phyloP scores from a whole-genome alignment of 768 basidiomycete species.

The Favolaschia claudopus region DNA sequence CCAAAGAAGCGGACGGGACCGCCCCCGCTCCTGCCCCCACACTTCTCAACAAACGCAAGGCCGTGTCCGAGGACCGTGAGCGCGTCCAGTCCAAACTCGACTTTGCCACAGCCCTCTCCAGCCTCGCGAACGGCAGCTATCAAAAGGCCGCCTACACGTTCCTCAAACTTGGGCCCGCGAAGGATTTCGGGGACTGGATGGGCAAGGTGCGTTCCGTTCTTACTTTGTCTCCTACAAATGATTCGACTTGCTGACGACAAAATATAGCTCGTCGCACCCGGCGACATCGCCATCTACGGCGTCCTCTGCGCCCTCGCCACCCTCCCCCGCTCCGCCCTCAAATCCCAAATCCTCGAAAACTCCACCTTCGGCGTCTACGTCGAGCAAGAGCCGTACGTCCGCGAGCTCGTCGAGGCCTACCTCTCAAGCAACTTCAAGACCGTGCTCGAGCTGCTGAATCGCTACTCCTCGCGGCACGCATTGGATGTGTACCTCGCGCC shows the following conservation, averaged over 20 bases:
- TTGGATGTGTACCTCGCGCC: constrained; percentile 79
- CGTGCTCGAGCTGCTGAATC: constrained; percentile 76
- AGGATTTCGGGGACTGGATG: constrained; percentile 80
- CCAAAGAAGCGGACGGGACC: constrained; percentile 28
- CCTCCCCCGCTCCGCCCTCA: constrained; percentile 74
- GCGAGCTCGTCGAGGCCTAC: constrained; percentile 87
- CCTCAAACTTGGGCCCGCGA: constrained; percentile 68
- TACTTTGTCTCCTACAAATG: background rate
- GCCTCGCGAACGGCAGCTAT: constrained; percentile 75
- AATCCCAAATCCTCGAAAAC: constrained; percentile 71
- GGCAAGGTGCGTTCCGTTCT: constrained; percentile 59
- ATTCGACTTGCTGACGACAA: too few relatives aligned
- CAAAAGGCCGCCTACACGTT: constrained; percentile 83
- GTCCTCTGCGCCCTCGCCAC: constrained; percentile 86
- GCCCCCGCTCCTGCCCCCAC: constrained; percentile 18
- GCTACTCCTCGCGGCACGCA: constrained; percentile 78
- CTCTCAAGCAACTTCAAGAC: constrained; percentile 87
- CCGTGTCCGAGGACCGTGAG: constrained; percentile 65
- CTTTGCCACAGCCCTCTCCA: constrained; percentile 79
- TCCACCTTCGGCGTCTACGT: constrained; percentile 76
- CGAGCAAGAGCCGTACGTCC: constrained; percentile 86
- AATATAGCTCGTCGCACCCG: constrained; percentile 72
- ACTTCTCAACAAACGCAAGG: constrained; percentile 43
- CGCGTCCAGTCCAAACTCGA: constrained; percentile 81
- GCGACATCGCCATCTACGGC: constrained; percentile 89